Conservation (phyloP, 495 filamentous ascomycete species). For the Tuber indicum region DNA sequence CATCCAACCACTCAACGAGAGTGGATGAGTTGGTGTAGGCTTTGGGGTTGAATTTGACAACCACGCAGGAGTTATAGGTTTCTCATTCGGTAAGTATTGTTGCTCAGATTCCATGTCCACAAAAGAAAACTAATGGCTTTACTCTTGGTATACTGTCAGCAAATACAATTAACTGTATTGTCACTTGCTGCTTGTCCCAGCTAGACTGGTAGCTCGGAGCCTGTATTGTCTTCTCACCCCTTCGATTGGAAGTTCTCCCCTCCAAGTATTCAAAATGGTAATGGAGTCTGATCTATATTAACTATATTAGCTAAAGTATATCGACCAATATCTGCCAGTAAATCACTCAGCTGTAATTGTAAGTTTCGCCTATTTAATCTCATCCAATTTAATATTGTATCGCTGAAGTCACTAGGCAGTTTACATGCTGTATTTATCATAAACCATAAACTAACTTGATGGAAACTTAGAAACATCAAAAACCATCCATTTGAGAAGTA, state of each 20-base stretch:
- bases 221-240: neutral
- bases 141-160: neutral
- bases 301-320: neutral
- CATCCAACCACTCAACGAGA: no score
- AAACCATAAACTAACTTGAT: no score
- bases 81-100: neutral
- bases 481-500: no score
- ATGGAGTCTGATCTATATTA: neutral
- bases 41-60: neutral
- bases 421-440: neutral
- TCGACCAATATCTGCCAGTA: neutral
- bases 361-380: slow-evolving; percentile 8
- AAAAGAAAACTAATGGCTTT: no score
- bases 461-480: neutral
- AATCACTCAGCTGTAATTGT: neutral
- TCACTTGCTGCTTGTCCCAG: slow-evolving; percentile 12
- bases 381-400: slow-evolving; percentile 3
- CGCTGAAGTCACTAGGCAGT: no score
- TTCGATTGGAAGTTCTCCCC: no score
- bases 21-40: neutral
- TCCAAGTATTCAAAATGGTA: slow-evolving; percentile 3
- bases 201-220: neutral
- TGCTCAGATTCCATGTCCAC: neutral
- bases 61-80: neutral
- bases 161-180: slow-evolving; percentile 2